Conservation (phyloP, 2,329 filamentous ascomycete species). For the Didymella arachidicola region DNA sequence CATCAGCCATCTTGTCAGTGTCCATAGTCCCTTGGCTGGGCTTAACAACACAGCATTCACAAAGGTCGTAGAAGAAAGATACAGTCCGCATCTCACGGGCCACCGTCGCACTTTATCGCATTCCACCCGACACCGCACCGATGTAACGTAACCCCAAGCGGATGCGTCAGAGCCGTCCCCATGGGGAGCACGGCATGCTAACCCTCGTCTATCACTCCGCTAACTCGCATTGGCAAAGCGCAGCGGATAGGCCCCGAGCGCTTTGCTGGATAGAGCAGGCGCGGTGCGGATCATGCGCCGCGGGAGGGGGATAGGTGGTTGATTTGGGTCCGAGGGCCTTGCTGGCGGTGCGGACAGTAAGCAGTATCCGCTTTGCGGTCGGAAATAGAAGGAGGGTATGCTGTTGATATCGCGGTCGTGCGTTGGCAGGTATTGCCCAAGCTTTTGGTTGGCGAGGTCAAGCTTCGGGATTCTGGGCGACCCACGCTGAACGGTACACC, state of each 20-base stretch:
- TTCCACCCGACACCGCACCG: slow-evolving; percentile 2
- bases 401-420: slow-evolving; percentile 7
- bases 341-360: background rate
- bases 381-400: background rate
- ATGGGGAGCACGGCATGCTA: slow-evolving; percentile 8
- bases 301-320: slow-evolving; percentile 5
- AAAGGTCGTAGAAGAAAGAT: background rate
- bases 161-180: slow-evolving; percentile 7
- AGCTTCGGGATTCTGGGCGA: slow-evolving; percentile 1
- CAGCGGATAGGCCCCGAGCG: background rate
- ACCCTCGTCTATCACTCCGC: background rate
- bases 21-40: slow-evolving; percentile 13
- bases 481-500: slow-evolving; percentile 6
- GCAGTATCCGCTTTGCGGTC: background rate
- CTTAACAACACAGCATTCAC: background rate
- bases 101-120: slow-evolving; percentile 3
- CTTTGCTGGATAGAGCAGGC: slow-evolving; percentile 5
- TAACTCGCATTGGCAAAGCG: background rate
- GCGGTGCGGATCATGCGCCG: background rate
- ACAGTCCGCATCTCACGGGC: background rate
- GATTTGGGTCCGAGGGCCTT: slow-evolving; percentile 10
- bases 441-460: slow-evolving; percentile 11
- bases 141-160: background rate
- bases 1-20: slow-evolving; percentile 35
- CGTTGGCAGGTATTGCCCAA: slow-evolving; percentile 3